Evolutionary conservation across 2,329 filamentous ascomycete species (phyloP), one percentile per base, ranked within the genome.

Genomic region (Trichoderma sp.): DNA sequence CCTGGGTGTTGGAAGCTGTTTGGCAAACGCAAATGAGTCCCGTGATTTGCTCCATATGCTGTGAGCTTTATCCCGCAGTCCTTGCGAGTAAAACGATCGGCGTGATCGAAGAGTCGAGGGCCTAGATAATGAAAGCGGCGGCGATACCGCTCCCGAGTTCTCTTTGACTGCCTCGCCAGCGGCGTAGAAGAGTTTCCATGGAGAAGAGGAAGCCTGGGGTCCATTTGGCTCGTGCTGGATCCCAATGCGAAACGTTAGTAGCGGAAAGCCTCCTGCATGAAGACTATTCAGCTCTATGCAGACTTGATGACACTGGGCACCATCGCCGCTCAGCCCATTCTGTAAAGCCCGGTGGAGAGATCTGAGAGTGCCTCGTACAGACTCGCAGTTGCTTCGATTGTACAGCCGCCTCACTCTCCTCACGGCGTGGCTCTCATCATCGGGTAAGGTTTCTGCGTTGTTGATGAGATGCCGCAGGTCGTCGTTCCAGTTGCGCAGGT

Each of bases 401-500:
- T 68, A 68, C 0, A 68, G 56, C 24, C 65, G 56, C n/a, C 47
- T 40, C 5, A 60, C 56, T 55, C 56, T 52, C 2, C 43, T 53
- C 2, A 68, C 35, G 31, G 57, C 65, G 2, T 60, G 33, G 43
- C 29, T 60, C 10, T 37, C 43, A 6, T 68, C 64, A 5, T 53
- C 13, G 0, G 31, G 40, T 1, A 37, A 21, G 14, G 37, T 29
- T 14, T 27, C 29, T 29, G 56, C 56, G 29, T n/a, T 68, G 5
- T 59, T 31, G n/a, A 68, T 47, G 11, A 68, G 65, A 27, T 68
- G 56, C 43, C 65, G 24, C 2, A 68, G 43, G 24, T 68, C 65
- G 43, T 68, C 56, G 65, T 68, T 68, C 65, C 65, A 68, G 56
- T 40, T 68, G 21, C 65, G 65, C 3, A 68, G 56, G 33, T 60